A percentile compares a stretch with the other conserved stretches of the same genome.
These are phyloP conservation scores for Trypanosoma vivax DNA, from an alignment of 208 protist genomes.

Conservation along the genomic window DNA sequence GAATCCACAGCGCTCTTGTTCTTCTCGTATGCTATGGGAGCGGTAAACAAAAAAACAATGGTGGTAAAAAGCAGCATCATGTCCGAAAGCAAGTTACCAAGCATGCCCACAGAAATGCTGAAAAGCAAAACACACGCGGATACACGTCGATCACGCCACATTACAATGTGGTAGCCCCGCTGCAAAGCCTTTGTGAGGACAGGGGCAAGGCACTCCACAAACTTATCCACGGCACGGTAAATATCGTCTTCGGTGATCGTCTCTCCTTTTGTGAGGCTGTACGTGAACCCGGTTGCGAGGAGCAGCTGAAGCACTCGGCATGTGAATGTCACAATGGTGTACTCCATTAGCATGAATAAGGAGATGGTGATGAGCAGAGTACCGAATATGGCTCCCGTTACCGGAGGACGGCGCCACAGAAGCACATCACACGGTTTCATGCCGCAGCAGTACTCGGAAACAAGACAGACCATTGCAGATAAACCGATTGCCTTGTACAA, in stretches of 20 bases:
- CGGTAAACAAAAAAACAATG: conserved; percentile 37
- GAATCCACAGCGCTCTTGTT: conserved; percentile 64
- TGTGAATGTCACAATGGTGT: conserved; percentile 73
- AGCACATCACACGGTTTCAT: conserved; percentile 48
- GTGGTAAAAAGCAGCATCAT: conserved; percentile 31
- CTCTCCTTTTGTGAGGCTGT: conserved; percentile 22
- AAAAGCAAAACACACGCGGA: conserved; percentile 43
- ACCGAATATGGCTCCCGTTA: conserved; percentile 34
- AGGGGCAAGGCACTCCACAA: conserved; percentile 47
- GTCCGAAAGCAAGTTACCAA: conserved; percentile 77
- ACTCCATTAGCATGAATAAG: conserved; percentile 57
- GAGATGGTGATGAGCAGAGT: conserved; percentile 35
- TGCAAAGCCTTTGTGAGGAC: conserved; percentile 24
- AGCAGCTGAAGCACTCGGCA: conserved; percentile 39
- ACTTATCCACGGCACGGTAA: conserved; percentile 29
- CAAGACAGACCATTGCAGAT: neutral
- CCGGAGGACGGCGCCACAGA: conserved; percentile 57
- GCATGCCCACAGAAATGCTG: conserved; percentile 37
- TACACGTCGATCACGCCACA: conserved; percentile 44
- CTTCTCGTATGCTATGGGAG: conserved; percentile 62
- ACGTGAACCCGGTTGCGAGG: conserved; percentile 30
- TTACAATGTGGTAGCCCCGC: conserved; percentile 29
- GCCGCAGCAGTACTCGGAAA: conserved; percentile 32
- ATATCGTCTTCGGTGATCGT: conserved; percentile 41
- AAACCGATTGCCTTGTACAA: neutral